Conservation (phyloP, 2,329 filamentous ascomycete genomes). For the Hymenoscyphus linearis region DNA sequence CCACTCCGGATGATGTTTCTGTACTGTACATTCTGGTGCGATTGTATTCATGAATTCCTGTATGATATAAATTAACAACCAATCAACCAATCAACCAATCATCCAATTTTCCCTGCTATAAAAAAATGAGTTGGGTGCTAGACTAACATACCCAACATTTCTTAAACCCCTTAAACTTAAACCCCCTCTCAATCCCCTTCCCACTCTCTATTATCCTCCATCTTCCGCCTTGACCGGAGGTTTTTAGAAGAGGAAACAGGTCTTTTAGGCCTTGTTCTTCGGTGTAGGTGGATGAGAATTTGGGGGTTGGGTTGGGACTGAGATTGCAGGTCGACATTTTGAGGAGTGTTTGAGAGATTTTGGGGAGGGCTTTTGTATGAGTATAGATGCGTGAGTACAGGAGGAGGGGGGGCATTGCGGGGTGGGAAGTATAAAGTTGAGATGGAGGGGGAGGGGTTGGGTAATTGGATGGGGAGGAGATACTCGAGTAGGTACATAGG, state of each 20-base stretch:
- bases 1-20: constrained; percentile 73
- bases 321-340: background rate
- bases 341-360: too few species aligned
- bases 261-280: constrained; percentile 11
- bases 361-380: background rate
- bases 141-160: constrained; percentile 54
- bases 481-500: too few species aligned
- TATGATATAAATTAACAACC: background rate
- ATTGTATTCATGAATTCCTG: constrained; percentile 73
- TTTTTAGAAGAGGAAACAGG: constrained; percentile 15
- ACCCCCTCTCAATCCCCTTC: constrained; percentile 52
- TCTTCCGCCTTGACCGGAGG: constrained; percentile 25
- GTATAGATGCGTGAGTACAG: background rate
- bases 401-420: background rate
- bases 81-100: background rate
- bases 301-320: background rate
- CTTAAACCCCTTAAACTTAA: constrained; percentile 60
- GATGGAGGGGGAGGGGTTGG: background rate
- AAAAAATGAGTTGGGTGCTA: background rate
- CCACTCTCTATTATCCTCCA: constrained; percentile 50
- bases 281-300: constrained; percentile 20
- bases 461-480: background rate
- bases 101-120: background rate
- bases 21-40: constrained; percentile 59
- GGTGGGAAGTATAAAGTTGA: background rate